Evolutionary conservation across 495 filamentous ascomycete species (phyloP), one percentile per base, ranked within the genome.

Genomic region (Darksidea phi): DNA sequence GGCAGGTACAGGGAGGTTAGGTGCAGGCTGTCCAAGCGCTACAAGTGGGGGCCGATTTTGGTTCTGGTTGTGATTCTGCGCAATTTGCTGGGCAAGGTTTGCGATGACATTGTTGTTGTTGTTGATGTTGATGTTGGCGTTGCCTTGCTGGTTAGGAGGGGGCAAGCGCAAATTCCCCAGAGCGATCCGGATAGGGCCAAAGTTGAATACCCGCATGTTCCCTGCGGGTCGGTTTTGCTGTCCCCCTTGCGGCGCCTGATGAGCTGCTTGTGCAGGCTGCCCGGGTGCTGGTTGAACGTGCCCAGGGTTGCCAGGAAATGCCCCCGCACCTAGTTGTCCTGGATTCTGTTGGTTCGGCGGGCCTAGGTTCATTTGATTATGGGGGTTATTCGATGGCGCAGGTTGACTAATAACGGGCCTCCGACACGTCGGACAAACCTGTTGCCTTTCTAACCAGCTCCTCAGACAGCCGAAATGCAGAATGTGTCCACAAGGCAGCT

Each of bases 361-460:
- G 24, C 32, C 61, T 45, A 34, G 46, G 25, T 63, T 63, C 11
- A 36, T 45, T 37, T 24, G 47, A 26, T 68, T 68, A 21, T 55
- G 60, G 6, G 45, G 66, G 37, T 52, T 64, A 28, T 42, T 63
- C 23, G 54, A 54, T 17, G 51, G 34, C 8, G 56, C 42, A 26
- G 72, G 67, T 46, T 74, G 71, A n/a, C 46, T 67, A 0, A 88
- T 74, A 28, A 98, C 95, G 20, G 94, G 83, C 28, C 89, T 81
- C 57, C 94, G 85, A 71, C 94, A 98, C 2, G 93, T 97, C 11
- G 94, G 94, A 73, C 94, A 98, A 21, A 94, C 91, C 72, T 97
- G 95, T 72, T 98, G 94, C 54, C 94, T 85, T 76, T 97, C 94
- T n/a, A 98, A 77, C 94, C 94, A 98, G 72, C 93, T 95, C 69